Evolutionary conservation across 2,329 filamentous ascomycete genomes (phyloP).

Genomic region (Fusarium virguliforme): DNA sequence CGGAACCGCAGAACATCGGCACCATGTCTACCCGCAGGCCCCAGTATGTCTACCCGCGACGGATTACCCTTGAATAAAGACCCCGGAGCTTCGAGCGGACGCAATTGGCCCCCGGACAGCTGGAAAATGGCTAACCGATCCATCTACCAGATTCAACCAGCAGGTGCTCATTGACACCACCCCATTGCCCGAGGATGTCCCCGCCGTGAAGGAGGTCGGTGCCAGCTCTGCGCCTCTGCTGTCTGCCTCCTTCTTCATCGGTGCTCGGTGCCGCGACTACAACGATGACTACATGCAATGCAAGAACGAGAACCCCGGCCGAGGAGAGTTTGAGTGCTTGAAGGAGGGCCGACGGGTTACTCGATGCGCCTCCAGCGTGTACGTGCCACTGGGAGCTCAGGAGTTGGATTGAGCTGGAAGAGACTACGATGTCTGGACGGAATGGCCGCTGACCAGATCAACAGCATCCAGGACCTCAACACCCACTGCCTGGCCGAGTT

Average conservation of each 20-base stretch:
- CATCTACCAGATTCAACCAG: constrained; percentile 86
- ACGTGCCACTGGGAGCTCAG: constrained; percentile 62
- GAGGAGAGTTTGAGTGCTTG: constrained; percentile 94
- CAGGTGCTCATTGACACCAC: constrained; percentile 95
- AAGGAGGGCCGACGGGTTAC: constrained; percentile 97
- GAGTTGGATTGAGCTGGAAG: constrained; percentile 1
- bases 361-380: constrained; percentile 96
- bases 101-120: constrained; percentile 46
- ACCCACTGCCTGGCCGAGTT: constrained; percentile 94
- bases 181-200: constrained; percentile 91
- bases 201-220: constrained; percentile 93
- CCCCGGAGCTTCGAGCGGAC: constrained; percentile 16
- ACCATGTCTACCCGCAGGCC: constrained; percentile 62
- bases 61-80: background rate
- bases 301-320: constrained; percentile 94
- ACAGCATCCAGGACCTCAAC: constrained; percentile 93
- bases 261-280: constrained; percentile 92
- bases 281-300: constrained; percentile 99
- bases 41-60: constrained; percentile 56
- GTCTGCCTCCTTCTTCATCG: constrained; percentile 96
- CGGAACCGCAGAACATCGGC: constrained; percentile 52
- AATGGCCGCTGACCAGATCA: constrained; percentile 37
- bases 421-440: background rate
- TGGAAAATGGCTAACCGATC: constrained; percentile 52
- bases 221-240: constrained; percentile 92